Conservation (phyloP, 805 yeast genomes). For the Metschnikowia bowlesiae region DNA sequence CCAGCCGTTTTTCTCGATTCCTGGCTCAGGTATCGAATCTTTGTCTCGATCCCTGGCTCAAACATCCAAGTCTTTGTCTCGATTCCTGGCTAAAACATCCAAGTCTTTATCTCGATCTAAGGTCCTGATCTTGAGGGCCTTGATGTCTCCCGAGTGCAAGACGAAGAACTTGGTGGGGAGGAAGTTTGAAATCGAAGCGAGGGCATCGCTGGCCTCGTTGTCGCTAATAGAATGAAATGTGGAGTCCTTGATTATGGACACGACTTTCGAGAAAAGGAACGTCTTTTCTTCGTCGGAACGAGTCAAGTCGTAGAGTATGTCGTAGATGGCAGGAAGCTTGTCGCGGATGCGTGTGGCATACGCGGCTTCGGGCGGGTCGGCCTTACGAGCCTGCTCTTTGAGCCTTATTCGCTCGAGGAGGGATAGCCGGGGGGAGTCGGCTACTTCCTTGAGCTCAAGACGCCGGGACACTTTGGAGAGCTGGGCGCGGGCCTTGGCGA, state of each 20-base stretch:
- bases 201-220: conserved; percentile 27
- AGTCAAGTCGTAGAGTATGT: conserved; percentile 29
- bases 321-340: conserved; percentile 30
- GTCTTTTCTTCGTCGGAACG: conserved; percentile 7
- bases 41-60: too few species aligned
- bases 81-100: neutral
- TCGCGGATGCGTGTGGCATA: conserved; percentile 22
- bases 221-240: conserved; percentile 25
- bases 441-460: conserved; percentile 31
- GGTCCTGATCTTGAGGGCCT: conserved; percentile 23
- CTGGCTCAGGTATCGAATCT: too few species aligned
- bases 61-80: too few species aligned
- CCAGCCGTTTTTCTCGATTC: too few species aligned
- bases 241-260: conserved; percentile 31
- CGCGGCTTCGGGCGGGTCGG: conserved; percentile 18
- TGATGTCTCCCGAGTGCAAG: conserved; percentile 19
- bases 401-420: conserved; percentile 37
- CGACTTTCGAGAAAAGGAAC: conserved; percentile 23
- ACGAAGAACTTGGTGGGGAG: conserved; percentile 20
- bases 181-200: conserved; percentile 20
- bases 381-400: conserved; percentile 26
- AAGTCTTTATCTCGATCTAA: conserved; percentile 27
- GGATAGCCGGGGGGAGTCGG: conserved; percentile 22
- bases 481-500: conserved; percentile 9
- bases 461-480: conserved; percentile 33